Evolutionary conservation across 2,329 filamentous ascomycete species (phyloP), one percentile per base, ranked within the genome.

Genomic region (Paracamarosporium sp.): DNA sequence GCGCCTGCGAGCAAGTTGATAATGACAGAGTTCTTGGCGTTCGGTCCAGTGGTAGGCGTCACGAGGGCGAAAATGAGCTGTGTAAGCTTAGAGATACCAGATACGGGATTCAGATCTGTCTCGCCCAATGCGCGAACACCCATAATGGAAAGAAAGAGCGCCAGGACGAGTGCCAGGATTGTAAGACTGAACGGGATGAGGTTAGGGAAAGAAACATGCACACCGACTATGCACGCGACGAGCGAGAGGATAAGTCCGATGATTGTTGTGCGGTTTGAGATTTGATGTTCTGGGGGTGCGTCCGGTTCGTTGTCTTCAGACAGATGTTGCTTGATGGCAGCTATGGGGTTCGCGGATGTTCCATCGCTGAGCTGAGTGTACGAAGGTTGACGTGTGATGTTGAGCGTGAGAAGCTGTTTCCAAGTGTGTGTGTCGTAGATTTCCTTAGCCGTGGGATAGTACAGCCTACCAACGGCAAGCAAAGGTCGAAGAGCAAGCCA

Each of bases 1-100:
- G 95, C 95, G 8, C 95, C 95, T 0, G 94, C 95, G 6, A 99
- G 88, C 1, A 99, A 85, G 72, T 99, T 99, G 72, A 97, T 96
- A 55, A 97, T 84, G n/a, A 99, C 89, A 12, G 92, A 92, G 38
- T 93, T 93, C 67, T 90, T 90, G 2, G 72, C 70, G 6, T 61
- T 65, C 0, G 70, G 73, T 68, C 92, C 88, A 0, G 70, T 69
- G 1, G 68, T 72, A 0, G 95, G 93, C 2, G 96, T 93, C 36
- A 96, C 91, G 48, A 97, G 80, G 2, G 95, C 95, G 76, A 99
- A 98, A 72, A 98, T 90, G 2, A 99, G 86, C 76, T 99, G 95
- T 0, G 95, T 96, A 3, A 99, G 85, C 80, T 99, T 99, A 73
- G 90, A 94, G 76, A 98, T 99, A 31, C 95, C 95, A 1, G 92